Conservation (phyloP, 169 alveolate species). For the Theileria annulata region DNA sequence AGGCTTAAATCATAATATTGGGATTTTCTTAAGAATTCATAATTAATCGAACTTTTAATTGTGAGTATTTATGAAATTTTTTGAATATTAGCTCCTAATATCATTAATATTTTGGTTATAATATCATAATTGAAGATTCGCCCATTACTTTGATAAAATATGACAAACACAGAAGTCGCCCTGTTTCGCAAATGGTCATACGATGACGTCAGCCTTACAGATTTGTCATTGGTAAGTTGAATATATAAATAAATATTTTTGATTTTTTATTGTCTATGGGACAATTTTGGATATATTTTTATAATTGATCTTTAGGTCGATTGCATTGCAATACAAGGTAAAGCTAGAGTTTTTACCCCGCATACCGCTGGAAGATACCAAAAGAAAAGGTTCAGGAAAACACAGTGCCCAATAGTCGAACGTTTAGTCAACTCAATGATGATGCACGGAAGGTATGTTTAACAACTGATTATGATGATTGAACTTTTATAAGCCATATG, state of each 20-base stretch:
- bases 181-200: slow-evolving; percentile 97
- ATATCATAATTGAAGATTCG: slow-evolving; percentile 2
- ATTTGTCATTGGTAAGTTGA: slow-evolving; percentile 87
- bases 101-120: background rate
- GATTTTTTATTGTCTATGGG: background rate
- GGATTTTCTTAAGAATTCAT: background rate
- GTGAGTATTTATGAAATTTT: background rate
- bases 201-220: slow-evolving; percentile 93
- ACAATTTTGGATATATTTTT: background rate
- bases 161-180: slow-evolving; percentile 83
- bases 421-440: slow-evolving; percentile 91
- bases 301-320: slow-evolving; percentile 76
- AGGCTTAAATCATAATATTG: slow-evolving; percentile 2
- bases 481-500: slow-evolving; percentile 37
- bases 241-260: slow-evolving; percentile 3
- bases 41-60: background rate
- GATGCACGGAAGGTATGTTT: slow-evolving; percentile 80
- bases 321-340: slow-evolving; percentile 90
- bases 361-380: slow-evolving; percentile 99
- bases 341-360: slow-evolving; percentile 96
- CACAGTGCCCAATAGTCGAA: slow-evolving; percentile 98
- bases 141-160: slow-evolving; percentile 25
- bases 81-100: slow-evolving; percentile 13
- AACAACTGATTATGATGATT: slow-evolving; percentile 58
- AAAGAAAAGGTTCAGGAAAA: slow-evolving; percentile 97